A percentile compares a stretch with the other conserved stretches of the same genome.
phyloP scores from a whole-genome alignment of 371 early-diverging fungal genomes.

The Syncephalastrum racemosum region DNA sequence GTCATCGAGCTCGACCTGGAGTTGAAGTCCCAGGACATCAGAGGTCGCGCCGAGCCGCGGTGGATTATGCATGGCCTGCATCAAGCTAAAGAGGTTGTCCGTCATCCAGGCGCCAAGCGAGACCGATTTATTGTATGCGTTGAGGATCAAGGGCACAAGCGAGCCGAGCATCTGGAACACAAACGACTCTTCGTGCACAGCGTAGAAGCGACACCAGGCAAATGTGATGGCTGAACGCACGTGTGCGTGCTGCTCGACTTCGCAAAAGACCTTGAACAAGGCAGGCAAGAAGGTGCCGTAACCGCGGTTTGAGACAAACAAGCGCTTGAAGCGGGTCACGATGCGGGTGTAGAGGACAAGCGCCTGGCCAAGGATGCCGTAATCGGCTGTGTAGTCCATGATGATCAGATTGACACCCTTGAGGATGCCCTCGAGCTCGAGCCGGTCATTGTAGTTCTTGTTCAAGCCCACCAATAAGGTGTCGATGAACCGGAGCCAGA shows the following conservation, averaged over 20 bases:
- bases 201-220: conserved; percentile 62
- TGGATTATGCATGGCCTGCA: conserved; percentile 44
- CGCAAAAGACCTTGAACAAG: conserved; percentile 64
- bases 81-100: conserved; percentile 41
- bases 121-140: conserved; percentile 32
- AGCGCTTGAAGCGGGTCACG: conserved; percentile 55
- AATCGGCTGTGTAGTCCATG: conserved; percentile 52
- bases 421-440: conserved; percentile 56
- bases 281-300: conserved; percentile 59
- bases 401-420: conserved; percentile 60
- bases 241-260: conserved; percentile 39
- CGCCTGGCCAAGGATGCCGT: conserved; percentile 58
- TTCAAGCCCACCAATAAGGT: conserved; percentile 54
- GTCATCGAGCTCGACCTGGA: conserved; percentile 52
- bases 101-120: conserved; percentile 45
- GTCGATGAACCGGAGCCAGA: conserved; percentile 63
- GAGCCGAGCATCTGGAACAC: conserved; percentile 68
- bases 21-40: conserved; percentile 45
- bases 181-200: conserved; percentile 67
- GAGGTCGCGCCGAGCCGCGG: conserved; percentile 41
- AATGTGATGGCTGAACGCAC: conserved; percentile 58
- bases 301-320: conserved; percentile 62
- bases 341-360: conserved; percentile 57
- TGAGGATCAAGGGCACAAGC: conserved; percentile 58
- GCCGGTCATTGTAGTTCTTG: conserved; percentile 56